phyloP scores from a whole-genome alignment of 2,329 filamentous ascomycete species.

The Acephala macrosclerotiorum region DNA sequence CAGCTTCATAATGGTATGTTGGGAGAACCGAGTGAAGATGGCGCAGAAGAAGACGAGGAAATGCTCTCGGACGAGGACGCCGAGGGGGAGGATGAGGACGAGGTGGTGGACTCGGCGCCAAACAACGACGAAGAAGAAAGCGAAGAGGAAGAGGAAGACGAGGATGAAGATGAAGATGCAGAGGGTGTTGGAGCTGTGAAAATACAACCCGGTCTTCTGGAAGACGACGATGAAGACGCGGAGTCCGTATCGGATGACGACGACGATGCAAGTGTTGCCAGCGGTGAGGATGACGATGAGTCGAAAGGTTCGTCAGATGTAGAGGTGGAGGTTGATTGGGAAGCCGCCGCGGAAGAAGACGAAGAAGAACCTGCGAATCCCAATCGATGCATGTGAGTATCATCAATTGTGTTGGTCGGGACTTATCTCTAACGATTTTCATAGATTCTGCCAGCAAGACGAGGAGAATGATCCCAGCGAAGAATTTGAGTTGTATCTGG shows the following conservation, averaged over 20 bases:
- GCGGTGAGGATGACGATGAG: conserved; percentile 52
- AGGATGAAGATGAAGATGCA: conserved; percentile 49
- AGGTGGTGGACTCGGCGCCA: conserved; percentile 39
- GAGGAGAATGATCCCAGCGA: conserved; percentile 84
- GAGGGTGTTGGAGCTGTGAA: conserved; percentile 46
- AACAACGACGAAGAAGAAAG: conserved; percentile 48
- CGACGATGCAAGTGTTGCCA: conserved; percentile 41
- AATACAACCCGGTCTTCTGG: conserved; percentile 41
- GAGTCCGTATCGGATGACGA: conserved; percentile 39
- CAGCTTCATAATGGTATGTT: conserved; percentile 45
- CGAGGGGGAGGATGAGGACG: conserved; percentile 47
- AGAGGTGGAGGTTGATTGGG: conserved; percentile 63
- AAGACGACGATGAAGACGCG: conserved; percentile 50
- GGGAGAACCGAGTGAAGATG: conserved; percentile 32
- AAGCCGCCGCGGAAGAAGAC: conserved; percentile 60
- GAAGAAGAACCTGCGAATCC: conserved; percentile 60
- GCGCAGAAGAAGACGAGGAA: conserved; percentile 32
- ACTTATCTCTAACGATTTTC: conserved; percentile 42
- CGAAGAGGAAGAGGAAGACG: conserved; percentile 51
- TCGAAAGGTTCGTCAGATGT: conserved; percentile 64
- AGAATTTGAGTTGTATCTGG: conserved; percentile 80
- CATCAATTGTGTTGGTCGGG: conserved; percentile 23
- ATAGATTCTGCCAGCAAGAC: conserved; percentile 81
- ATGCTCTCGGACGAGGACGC: conserved; percentile 42
- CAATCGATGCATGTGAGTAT: conserved; percentile 70